Evolutionary conservation across 1,284 basidiomycete genomes (phyloP), one percentile per base, ranked within the genome.

Genomic region (Ceratobasidium theobromae): DNA sequence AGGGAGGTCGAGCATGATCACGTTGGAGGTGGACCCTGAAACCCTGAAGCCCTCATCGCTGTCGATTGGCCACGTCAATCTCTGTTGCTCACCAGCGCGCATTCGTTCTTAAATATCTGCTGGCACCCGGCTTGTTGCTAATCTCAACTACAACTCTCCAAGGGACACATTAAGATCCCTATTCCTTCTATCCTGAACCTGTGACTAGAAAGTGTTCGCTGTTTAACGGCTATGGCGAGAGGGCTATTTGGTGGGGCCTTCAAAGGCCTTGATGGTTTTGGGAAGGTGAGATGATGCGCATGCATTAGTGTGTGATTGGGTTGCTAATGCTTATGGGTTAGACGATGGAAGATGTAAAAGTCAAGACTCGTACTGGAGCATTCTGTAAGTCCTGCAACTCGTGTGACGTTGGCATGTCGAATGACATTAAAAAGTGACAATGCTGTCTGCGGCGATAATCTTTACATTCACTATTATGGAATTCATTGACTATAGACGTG

Each of bases 271-370:
- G 95, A 99, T 82, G 96, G 95, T 77, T 99, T 99, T 81, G 95
- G 95, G 70, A 98, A 98, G 87, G 95, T 95, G 74, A 72, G 80
- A 72, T 69, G 62, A 64, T 66, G 33, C 60, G 40, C 49, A 43
- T 14, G 53, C 16, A 52, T 38, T 49, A 41, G 64, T 46, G 5
- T 45, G 43, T 57, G 35, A 16, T n/a, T 66, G 66, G 69, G 58
- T 62, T 69, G 53, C 51, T 55, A 21, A 41, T 18, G 25, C 14
- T 28, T 53, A 53, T 16, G 41, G 21, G 65, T 25, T 74, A 96
- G 95, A 98, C 95, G 38, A 93, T 92, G 78, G 95, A 98, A 75
- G 95, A 98, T 82, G 95, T 98, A 70, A 97, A 97, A 80, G 91
- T 98, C 79, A 94, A 94, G 81, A 98, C 95, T 43, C 85, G 91